Evolutionary conservation across 2,329 filamentous ascomycete genomes (phyloP).

Genomic region (Grosmannia penicillata): DNA sequence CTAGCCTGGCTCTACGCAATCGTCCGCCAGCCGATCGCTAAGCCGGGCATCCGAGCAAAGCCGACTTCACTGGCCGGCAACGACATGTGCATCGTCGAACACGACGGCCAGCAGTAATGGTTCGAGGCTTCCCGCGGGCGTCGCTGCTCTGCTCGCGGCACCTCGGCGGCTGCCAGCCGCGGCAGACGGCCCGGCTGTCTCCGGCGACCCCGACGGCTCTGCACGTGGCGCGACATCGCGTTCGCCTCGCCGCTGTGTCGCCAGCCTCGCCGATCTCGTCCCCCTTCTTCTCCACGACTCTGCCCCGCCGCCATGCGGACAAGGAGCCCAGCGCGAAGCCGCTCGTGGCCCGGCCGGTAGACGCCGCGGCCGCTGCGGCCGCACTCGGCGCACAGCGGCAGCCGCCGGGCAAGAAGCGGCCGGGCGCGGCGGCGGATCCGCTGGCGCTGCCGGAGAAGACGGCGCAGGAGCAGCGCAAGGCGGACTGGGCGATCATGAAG

Average conservation of each 20-base stretch:
- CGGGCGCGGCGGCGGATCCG: constrained; percentile 34
- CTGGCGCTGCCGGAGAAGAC: constrained; percentile 52
- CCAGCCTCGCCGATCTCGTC: background rate
- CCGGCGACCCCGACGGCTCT: background rate
- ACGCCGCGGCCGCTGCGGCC: background rate
- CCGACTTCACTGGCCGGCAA: background rate
- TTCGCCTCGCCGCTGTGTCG: too few species aligned
- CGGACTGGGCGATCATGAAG: constrained; percentile 96
- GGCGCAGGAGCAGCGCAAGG: constrained; percentile 80
- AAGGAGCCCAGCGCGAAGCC: background rate
- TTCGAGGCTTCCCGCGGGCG: constrained; percentile 8
- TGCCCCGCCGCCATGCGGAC: background rate
- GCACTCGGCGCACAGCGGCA: background rate
- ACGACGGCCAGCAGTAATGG: constrained; percentile 4
- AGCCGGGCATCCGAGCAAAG: too few species aligned
- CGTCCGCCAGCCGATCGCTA: too few species aligned
- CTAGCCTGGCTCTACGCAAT: too few species aligned
- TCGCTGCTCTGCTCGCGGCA: constrained; percentile 7
- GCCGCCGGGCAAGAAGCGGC: too few species aligned
- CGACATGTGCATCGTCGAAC: background rate
- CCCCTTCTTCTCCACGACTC: background rate
- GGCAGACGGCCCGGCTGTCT: background rate
- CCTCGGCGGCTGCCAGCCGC: constrained; percentile 1
- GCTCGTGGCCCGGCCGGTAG: background rate
- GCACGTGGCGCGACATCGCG: background rate